Conservation (phyloP, 345 rosid genomes). For the Eucalyptus paniculata region DNA sequence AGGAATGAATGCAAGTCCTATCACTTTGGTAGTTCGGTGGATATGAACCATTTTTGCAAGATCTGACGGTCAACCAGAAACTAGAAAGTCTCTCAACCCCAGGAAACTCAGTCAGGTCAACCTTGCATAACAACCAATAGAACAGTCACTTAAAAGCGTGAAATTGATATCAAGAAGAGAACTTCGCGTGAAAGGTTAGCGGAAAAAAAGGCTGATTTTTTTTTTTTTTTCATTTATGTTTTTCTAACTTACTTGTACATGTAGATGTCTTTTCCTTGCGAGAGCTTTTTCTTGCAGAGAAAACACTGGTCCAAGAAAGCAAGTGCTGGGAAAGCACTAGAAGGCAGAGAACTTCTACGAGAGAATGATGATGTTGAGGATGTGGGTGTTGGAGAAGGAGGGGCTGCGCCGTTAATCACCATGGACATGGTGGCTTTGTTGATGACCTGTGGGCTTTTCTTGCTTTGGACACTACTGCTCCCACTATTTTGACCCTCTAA, state of each 20-base stretch:
- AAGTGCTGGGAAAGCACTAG: neutral
- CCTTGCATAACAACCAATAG: neutral
- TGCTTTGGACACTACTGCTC: neutral
- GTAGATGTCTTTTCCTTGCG: conserved; percentile 75
- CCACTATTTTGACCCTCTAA: conserved; percentile 31
- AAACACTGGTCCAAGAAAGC: conserved; percentile 59
- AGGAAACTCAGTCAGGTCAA: neutral
- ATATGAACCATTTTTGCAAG: neutral
- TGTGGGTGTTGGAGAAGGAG: neutral
- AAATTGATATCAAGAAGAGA: neutral
- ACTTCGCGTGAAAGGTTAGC: neutral
- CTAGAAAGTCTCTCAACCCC: neutral
- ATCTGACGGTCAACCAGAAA: neutral
- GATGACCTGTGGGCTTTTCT: conserved; percentile 28
- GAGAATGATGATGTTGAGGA: neutral
- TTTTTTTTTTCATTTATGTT: too few species aligned
- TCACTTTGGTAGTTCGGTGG: neutral
- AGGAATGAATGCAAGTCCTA: neutral
- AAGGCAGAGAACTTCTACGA: neutral
- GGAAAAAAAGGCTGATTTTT: neutral
- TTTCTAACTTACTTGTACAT: conserved; percentile 65
- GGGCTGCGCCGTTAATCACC: conserved; percentile 1
- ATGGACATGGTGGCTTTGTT: conserved; percentile 27
- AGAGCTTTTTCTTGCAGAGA: conserved; percentile 60
- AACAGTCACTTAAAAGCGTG: neutral